phyloP scores from a whole-genome alignment of 2,329 filamentous ascomycete species.

The Akanthomyces uredinophilus region DNA sequence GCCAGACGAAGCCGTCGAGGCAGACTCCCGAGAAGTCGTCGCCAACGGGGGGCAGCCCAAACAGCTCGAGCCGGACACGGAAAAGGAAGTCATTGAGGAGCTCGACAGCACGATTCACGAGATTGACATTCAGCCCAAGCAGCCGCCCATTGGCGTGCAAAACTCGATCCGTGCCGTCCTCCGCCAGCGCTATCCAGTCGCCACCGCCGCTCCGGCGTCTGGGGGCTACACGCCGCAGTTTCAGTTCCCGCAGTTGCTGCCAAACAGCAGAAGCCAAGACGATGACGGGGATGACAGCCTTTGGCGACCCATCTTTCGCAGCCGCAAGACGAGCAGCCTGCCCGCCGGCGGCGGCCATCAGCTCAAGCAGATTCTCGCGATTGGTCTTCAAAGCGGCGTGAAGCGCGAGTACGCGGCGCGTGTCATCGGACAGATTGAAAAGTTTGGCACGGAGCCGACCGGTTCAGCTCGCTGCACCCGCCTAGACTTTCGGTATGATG shows the following conservation, averaged over 20 bases:
- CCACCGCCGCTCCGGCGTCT: constrained; percentile 34
- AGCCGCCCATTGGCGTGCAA: constrained; percentile 50
- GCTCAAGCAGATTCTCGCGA: constrained; percentile 54
- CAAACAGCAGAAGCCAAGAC: too few species aligned
- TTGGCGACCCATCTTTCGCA: constrained; percentile 49
- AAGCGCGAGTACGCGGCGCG: constrained; percentile 43
- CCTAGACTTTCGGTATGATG: constrained; percentile 51
- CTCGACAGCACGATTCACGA: constrained; percentile 40
- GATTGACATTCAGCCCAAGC: constrained; percentile 35
- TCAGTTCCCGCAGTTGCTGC: constrained; percentile 40
- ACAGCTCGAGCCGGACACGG: neutral
- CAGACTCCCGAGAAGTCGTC: neutral
- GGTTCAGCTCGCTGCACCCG: constrained; percentile 49
- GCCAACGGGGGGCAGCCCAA: neutral
- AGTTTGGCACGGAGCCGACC: constrained; percentile 45
- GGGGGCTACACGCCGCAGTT: constrained; percentile 44
- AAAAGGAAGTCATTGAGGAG: constrained; percentile 18
- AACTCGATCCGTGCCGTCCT: constrained; percentile 53
- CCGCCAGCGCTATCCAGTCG: constrained; percentile 42
- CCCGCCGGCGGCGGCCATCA: constrained; percentile 29
- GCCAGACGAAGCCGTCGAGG: constrained; percentile 19
- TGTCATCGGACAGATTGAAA: constrained; percentile 49
- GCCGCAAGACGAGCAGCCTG: constrained; percentile 28
- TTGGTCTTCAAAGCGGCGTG: constrained; percentile 53
- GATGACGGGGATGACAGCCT: constrained; percentile 39